Evolutionary conservation across 345 rosid species (phyloP).

Genomic region (Ailanthus altissimus): DNA sequence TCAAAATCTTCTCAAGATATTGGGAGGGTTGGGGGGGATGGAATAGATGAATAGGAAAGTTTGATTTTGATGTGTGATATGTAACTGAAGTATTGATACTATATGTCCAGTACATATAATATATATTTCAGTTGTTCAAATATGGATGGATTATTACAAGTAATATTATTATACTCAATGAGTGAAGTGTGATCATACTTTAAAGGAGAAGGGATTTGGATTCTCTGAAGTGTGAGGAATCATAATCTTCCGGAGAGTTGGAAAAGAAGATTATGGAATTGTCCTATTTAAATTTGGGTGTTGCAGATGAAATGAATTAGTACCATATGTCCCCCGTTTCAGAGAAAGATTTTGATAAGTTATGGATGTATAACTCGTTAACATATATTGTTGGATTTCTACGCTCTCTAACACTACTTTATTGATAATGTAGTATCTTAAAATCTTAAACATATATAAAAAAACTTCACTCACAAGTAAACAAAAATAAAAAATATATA

Average conservation of each 20-base stretch:
- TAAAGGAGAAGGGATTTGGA: neutral
- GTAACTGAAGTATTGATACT: slow-evolving; percentile 25
- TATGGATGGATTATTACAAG: neutral
- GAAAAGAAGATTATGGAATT: neutral
- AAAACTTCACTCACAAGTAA: no score
- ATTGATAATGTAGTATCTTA: no score
- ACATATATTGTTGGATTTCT: no score
- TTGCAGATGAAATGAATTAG: neutral
- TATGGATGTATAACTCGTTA: neutral
- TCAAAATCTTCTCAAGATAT: slow-evolving; percentile 12
- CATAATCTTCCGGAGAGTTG: slow-evolving; percentile 4
- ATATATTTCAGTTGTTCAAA: neutral
- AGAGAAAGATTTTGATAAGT: neutral
- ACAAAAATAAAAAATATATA: no score
- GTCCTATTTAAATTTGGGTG: neutral
- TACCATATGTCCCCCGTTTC: slow-evolving; percentile 4
- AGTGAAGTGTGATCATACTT: neutral
- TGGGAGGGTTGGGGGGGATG: neutral
- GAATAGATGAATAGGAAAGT: neutral
- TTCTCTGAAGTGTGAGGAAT: neutral
- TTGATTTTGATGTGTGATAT: slow-evolving; percentile 16
- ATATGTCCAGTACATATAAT: neutral
- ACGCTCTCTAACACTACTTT: no score
- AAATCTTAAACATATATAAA: no score
- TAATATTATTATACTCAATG: neutral